These are phyloP conservation scores for Ustilago crameri DNA, from an alignment of 1,284 basidiomycete genomes.

Conservation along the genomic window DNA sequence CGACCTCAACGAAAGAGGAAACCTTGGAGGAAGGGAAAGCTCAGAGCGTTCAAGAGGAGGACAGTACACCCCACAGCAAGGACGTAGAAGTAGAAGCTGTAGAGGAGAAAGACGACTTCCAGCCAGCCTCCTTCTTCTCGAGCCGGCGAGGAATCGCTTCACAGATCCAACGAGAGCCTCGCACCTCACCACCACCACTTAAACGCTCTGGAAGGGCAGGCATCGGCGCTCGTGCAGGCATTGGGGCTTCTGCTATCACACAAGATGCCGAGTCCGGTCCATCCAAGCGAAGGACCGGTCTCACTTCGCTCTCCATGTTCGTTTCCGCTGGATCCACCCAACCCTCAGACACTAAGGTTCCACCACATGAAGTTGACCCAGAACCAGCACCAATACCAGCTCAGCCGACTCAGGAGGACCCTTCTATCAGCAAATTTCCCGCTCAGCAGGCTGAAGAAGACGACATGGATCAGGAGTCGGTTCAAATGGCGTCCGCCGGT, in stretches of 20 bases:
- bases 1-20: background rate
- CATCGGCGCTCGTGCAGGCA: conserved; percentile 35
- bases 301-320: conserved; percentile 53
- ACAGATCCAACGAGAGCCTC: conserved; percentile 1
- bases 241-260: conserved; percentile 12
- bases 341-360: conserved; percentile 15
- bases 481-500: conserved; percentile 17
- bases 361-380: conserved; percentile 4
- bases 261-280: conserved; percentile 11
- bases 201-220: conserved; percentile 17
- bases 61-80: background rate
- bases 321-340: conserved; percentile 29
- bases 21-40: background rate
- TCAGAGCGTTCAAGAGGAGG: background rate
- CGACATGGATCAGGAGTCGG: background rate
- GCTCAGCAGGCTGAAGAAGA: background rate
- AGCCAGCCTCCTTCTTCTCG: conserved; percentile 30
- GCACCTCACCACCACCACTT: conserved; percentile 2
- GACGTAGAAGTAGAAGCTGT: background rate
- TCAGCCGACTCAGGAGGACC: background rate
- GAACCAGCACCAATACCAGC: background rate
- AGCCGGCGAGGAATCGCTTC: conserved; percentile 20
- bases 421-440: background rate
- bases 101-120: conserved; percentile 21
- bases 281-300: conserved; percentile 24